A percentile compares a stretch with the other conserved stretches of the same genome.
phyloP scores from a whole-genome alignment of 179 eudicot species.

The Silene coronaria region DNA sequence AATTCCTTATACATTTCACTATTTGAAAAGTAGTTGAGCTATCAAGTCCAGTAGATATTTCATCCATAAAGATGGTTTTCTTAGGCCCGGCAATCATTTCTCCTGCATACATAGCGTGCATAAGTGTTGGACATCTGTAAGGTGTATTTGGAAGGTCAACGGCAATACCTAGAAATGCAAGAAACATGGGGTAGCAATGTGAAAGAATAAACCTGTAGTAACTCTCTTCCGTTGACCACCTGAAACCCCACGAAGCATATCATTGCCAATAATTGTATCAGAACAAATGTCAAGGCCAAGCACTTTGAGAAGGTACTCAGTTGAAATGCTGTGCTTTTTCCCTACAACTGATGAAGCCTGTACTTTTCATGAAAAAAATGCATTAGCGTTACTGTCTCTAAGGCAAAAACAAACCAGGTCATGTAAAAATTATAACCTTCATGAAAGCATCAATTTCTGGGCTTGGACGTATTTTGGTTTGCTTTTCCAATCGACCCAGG shows the following conservation, averaged over 20 bases:
- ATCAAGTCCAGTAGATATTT: constrained; percentile 91
- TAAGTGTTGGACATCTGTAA: not conserved
- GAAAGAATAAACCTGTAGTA: constrained; percentile 24
- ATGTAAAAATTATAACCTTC: constrained; percentile 45
- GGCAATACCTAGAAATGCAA: not conserved
- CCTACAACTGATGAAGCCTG: constrained; percentile 76
- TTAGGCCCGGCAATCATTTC: constrained; percentile 93
- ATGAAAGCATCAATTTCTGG: constrained; percentile 73
- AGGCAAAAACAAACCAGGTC: not conserved
- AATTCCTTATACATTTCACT: constrained; percentile 63
- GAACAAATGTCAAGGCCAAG: constrained; percentile 33
- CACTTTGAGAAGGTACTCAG: constrained; percentile 45
- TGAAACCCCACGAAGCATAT: constrained; percentile 32
- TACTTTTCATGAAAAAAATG: constrained; percentile 3
- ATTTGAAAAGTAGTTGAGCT: constrained; percentile 90
- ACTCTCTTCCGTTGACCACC: constrained; percentile 39
- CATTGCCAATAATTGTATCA: constrained; percentile 30
- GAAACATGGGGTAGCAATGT: not conserved
- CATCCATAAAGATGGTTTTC: constrained; percentile 92
- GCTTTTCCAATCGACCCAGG: constrained; percentile 56
- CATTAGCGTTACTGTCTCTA: constrained; percentile 13
- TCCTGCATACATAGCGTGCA: constrained; percentile 35
- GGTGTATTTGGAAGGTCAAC: not conserved
- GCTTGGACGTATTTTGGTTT: constrained; percentile 57
- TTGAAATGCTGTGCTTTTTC: constrained; percentile 56